These are phyloP conservation scores for Zymoseptoria brevis DNA, from an alignment of 2,329 filamentous ascomycete genomes.

Conservation along the genomic window DNA sequence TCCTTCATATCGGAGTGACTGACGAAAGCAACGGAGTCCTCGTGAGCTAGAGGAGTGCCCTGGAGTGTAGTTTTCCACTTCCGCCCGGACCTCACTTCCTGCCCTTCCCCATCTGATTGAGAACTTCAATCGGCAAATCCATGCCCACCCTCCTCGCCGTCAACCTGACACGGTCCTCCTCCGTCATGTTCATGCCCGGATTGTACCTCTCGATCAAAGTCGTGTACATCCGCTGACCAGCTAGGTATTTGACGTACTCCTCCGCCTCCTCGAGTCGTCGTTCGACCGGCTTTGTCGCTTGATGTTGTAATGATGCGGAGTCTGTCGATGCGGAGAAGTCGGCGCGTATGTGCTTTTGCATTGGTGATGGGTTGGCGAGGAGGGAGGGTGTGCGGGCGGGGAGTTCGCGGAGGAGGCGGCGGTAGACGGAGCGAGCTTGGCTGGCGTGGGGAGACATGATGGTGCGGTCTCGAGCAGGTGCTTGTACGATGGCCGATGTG, in stretches of 20 bases:
- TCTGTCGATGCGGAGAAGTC: slow-evolving; percentile 43
- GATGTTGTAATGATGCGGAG: slow-evolving; percentile 33
- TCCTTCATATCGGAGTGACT: background rate
- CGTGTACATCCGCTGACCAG: slow-evolving; percentile 76
- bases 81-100: background rate
- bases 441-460: slow-evolving; percentile 35
- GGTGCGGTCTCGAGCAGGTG: background rate
- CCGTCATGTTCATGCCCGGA: slow-evolving; percentile 79
- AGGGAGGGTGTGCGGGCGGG: slow-evolving; percentile 56
- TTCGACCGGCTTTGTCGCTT: slow-evolving; percentile 22
- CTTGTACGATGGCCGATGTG: background rate
- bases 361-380: slow-evolving; percentile 52
- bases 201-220: slow-evolving; percentile 86
- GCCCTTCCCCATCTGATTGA: background rate
- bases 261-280: slow-evolving; percentile 50
- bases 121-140: slow-evolving; percentile 62
- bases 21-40: background rate
- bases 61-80: background rate
- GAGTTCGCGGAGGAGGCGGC: slow-evolving; percentile 79
- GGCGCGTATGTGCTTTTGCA: slow-evolving; percentile 62
- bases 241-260: slow-evolving; percentile 72
- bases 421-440: slow-evolving; percentile 69
- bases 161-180: slow-evolving; percentile 73
- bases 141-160: slow-evolving; percentile 83
- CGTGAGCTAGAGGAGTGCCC: background rate